These are phyloP conservation scores for Leccinum pellstonianum DNA, from an alignment of 768 basidiomycete genomes.

Conservation along the genomic window DNA sequence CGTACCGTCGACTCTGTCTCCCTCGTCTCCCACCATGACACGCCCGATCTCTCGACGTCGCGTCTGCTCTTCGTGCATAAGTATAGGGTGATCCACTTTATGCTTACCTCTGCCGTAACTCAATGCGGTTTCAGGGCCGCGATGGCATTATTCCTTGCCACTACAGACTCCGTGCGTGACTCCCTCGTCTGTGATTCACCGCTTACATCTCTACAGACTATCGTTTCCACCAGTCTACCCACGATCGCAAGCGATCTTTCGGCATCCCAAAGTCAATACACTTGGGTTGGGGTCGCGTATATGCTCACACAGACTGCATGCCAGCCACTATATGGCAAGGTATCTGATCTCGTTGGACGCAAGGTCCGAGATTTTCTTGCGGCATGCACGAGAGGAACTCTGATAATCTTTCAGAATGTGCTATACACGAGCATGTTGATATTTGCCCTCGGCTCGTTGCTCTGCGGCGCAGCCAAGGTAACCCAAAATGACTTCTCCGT, in stretches of 20 bases:
- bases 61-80: conserved; percentile 59
- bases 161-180: conserved; percentile 73
- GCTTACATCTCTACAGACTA: conserved; percentile 40
- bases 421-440: conserved; percentile 71
- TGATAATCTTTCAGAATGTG: conserved; percentile 46
- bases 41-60: conserved; percentile 45
- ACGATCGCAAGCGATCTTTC: conserved; percentile 71
- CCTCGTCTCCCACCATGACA: conserved; percentile 21
- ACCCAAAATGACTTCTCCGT: conserved; percentile 17
- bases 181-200: background rate
- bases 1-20: conserved; percentile 24
- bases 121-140: conserved; percentile 54
- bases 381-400: background rate
- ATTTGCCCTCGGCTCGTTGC: conserved; percentile 74
- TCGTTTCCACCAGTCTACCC: conserved; percentile 82
- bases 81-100: conserved; percentile 50
- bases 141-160: conserved; percentile 78
- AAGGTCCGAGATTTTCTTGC: conserved; percentile 49
- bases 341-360: conserved; percentile 78
- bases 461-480: conserved; percentile 77
- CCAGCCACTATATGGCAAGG: conserved; percentile 77
- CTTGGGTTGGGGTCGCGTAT: conserved; percentile 84
- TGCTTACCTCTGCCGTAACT: conserved; percentile 10
- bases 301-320: conserved; percentile 85
- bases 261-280: conserved; percentile 72